Conservation (phyloP, 305 asterid species). For the Rubia occidens region DNA sequence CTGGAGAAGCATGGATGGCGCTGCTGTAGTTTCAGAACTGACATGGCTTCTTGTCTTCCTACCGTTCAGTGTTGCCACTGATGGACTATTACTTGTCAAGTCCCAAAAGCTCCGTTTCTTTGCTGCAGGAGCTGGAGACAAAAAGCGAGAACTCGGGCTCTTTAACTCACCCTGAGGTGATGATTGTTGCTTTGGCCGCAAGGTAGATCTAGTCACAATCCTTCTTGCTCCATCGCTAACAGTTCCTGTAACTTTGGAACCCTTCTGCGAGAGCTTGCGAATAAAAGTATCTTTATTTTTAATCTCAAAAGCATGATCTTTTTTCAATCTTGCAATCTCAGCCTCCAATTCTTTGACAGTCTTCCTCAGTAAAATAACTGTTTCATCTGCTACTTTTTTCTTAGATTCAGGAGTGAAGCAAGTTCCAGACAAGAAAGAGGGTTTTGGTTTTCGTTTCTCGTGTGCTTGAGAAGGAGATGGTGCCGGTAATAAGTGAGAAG, state of each 20-base stretch:
- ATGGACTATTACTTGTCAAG: slow-evolving; percentile 49
- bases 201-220: slow-evolving; percentile 30
- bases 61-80: slow-evolving; percentile 38
- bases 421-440: slow-evolving; percentile 38
- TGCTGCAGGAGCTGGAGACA: slow-evolving; percentile 48
- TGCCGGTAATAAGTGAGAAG: slow-evolving; percentile 34
- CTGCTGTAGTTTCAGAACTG: slow-evolving; percentile 29
- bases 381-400: slow-evolving; percentile 29
- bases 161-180: slow-evolving; percentile 30
- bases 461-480: slow-evolving; percentile 27
- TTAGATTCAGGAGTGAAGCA: slow-evolving; percentile 53
- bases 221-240: slow-evolving; percentile 26
- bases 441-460: slow-evolving; percentile 31
- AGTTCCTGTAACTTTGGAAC: slow-evolving; percentile 28
- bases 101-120: slow-evolving; percentile 63
- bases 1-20: slow-evolving; percentile 59
- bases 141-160: slow-evolving; percentile 35
- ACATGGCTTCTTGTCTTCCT: slow-evolving; percentile 56
- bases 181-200: slow-evolving; percentile 28
- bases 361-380: slow-evolving; percentile 29
- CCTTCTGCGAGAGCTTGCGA: slow-evolving; percentile 33
- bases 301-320: slow-evolving; percentile 38
- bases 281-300: slow-evolving; percentile 41
- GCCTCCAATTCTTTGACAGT: slow-evolving; percentile 38
- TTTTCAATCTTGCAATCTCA: slow-evolving; percentile 43